phyloP scores from a whole-genome alignment of 345 rosid genomes.

The Linum trigynum region DNA sequence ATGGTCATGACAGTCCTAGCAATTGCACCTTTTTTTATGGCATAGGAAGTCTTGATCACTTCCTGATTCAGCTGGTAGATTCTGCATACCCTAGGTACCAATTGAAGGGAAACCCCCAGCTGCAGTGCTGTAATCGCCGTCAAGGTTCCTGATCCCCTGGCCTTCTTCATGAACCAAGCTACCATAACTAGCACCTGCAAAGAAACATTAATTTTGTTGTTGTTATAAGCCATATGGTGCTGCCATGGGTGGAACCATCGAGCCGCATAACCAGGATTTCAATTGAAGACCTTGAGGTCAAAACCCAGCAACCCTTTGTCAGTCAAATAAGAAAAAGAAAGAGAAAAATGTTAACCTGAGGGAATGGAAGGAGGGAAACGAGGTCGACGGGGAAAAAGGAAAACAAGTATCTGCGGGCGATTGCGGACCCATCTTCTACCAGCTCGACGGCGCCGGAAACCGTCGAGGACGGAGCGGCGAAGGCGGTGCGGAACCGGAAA shows the following conservation, averaged over 20 bases:
- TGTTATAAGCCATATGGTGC: neutral
- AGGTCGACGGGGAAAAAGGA: neutral
- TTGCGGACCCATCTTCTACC: neutral
- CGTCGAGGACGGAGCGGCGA: no score
- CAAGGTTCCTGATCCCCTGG: neutral
- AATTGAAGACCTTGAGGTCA: no score
- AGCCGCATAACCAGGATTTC: no score
- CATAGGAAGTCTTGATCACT: neutral
- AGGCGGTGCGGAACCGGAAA: neutral
- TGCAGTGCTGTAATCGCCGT: neutral
- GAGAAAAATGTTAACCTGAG: neutral
- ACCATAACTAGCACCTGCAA: neutral
- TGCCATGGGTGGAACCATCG: no score
- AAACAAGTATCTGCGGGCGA: neutral
- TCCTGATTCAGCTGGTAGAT: neutral
- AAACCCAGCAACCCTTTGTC: no score
- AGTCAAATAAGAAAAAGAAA: neutral
- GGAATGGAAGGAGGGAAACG: neutral
- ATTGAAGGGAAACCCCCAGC: neutral
- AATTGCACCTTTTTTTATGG: neutral
- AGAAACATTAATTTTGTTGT: no score
- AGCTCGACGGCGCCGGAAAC: no score
- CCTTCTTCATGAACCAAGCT: neutral
- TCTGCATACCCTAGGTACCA: neutral
- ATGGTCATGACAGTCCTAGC: neutral